A percentile compares a stretch with the other conserved stretches of the same genome.
These are phyloP conservation scores for Ogataea degrootiae DNA, from an alignment of 805 yeast genomes.

Conservation along the genomic window DNA sequence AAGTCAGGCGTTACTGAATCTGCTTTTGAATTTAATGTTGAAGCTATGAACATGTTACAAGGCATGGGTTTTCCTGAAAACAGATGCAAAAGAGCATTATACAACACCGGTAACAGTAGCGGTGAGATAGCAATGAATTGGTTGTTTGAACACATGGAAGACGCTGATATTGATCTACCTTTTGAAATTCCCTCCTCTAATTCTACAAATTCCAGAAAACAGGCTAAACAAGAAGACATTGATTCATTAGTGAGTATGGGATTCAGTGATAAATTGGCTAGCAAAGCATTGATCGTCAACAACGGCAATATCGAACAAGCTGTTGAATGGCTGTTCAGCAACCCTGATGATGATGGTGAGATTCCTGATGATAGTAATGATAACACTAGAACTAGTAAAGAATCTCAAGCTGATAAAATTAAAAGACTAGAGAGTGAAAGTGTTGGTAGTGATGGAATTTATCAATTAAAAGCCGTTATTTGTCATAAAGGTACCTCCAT, in stretches of 20 bases:
- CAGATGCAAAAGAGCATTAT: conserved; percentile 63
- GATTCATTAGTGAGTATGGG: conserved; percentile 70
- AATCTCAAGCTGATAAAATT: conserved; percentile 7
- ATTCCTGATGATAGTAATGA: conserved; percentile 28
- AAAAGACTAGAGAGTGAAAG: conserved; percentile 6
- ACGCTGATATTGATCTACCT: conserved; percentile 67
- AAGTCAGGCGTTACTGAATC: conserved; percentile 19
- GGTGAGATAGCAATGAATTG: conserved; percentile 82
- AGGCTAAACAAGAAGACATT: conserved; percentile 37
- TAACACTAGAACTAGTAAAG: not conserved
- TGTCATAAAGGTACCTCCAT: conserved; percentile 89
- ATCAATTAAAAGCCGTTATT: conserved; percentile 56
- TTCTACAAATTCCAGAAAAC: conserved; percentile 3
- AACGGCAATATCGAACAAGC: conserved; percentile 66
- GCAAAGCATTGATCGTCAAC: conserved; percentile 62
- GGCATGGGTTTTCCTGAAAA: conserved; percentile 87
- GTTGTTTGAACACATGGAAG: conserved; percentile 88
- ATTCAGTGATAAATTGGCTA: conserved; percentile 57
- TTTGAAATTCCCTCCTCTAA: conserved; percentile 31
- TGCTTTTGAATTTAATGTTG: conserved; percentile 50
- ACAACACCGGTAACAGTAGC: conserved; percentile 60
- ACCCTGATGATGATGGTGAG: conserved; percentile 75
- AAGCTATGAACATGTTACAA: conserved; percentile 48
- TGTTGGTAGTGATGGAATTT: conserved; percentile 20
- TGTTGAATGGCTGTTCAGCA: conserved; percentile 84